These are phyloP conservation scores for Carex scoparia DNA, from an alignment of 176 grass and related monocot genomes.

Conservation along the genomic window DNA sequence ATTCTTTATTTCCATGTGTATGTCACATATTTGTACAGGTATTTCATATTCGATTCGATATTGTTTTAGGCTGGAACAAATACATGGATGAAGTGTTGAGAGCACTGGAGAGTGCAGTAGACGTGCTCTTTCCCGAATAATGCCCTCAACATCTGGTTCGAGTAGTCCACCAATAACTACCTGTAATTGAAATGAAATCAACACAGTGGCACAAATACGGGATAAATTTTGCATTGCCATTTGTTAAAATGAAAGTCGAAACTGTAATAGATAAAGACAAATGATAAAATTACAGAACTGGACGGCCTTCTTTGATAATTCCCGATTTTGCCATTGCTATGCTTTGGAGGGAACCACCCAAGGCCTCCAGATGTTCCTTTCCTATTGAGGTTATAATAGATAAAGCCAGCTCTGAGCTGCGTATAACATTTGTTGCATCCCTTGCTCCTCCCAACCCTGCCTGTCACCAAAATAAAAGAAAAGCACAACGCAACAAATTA, in stretches of 20 bases:
- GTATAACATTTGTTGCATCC: slow-evolving; percentile 93
- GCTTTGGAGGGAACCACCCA: slow-evolving; percentile 80
- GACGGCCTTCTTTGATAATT: slow-evolving; percentile 80
- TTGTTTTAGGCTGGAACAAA: slow-evolving; percentile 45
- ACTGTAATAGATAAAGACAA: not conserved
- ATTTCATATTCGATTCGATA: slow-evolving; percentile 45
- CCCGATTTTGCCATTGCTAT: slow-evolving; percentile 89
- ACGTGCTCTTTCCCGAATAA: slow-evolving; percentile 64
- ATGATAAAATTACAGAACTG: slow-evolving; percentile 61
- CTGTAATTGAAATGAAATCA: slow-evolving; percentile 35
- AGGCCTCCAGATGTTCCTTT: slow-evolving; percentile 79
- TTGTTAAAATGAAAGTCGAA: not conserved
- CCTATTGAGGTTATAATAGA: slow-evolving; percentile 86
- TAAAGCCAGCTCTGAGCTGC: slow-evolving; percentile 59
- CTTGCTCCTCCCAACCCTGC: slow-evolving; percentile 93
- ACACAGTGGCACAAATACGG: not conserved
- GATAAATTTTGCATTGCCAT: no score
- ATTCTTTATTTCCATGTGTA: slow-evolving; percentile 37
- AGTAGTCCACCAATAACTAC: slow-evolving; percentile 80
- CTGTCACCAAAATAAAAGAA: slow-evolving; percentile 22
- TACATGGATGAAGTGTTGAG: slow-evolving; percentile 47
- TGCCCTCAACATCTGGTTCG: slow-evolving; percentile 40
- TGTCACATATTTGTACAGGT: slow-evolving; percentile 65
- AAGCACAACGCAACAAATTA: not conserved
- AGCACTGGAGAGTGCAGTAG: slow-evolving; percentile 56